These are phyloP conservation scores for Metschnikowia lochheadii DNA, from an alignment of 805 yeast genomes.

Conservation along the genomic window DNA sequence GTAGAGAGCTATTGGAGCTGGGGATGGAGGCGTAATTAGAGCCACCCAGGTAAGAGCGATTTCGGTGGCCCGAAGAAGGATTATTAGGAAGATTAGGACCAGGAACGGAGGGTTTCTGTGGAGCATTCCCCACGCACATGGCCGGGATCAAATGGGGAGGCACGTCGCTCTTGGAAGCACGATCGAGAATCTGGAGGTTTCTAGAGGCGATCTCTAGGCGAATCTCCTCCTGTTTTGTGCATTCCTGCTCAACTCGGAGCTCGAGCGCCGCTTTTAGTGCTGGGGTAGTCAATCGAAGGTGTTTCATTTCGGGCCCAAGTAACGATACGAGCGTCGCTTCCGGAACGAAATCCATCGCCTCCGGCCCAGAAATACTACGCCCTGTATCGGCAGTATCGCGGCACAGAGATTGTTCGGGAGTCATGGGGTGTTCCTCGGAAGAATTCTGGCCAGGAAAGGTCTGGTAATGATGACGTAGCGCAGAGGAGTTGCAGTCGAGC, in stretches of 20 bases:
- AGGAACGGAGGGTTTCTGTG: conserved; percentile 5
- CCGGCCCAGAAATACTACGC: background rate
- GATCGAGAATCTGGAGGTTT: conserved; percentile 57
- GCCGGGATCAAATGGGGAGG: conserved; percentile 63
- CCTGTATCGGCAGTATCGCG: background rate
- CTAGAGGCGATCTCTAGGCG: conserved; percentile 58
- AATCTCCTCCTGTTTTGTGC: conserved; percentile 76
- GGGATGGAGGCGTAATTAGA: background rate
- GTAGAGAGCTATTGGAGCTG: conserved; percentile 4
- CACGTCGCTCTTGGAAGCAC: conserved; percentile 56
- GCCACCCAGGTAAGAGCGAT: conserved; percentile 3
- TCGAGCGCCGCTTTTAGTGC: conserved; percentile 56
- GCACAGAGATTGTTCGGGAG: background rate
- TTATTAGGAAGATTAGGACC: background rate
- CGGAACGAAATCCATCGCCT: conserved; percentile 4
- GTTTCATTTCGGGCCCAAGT: conserved; percentile 49
- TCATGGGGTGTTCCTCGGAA: conserved; percentile 2
- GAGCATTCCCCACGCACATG: conserved; percentile 42
- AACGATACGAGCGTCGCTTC: conserved; percentile 28
- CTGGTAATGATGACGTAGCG: conserved; percentile 1
- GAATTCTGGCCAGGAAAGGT: background rate
- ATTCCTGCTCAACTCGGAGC: conserved; percentile 68
- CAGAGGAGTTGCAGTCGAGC: conserved; percentile 1
- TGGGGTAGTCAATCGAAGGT: conserved; percentile 55
- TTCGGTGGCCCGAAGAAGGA: background rate